Evolutionary conservation across 768 basidiomycete genomes (phyloP).

Genomic region (Kwoniella sp.): DNA sequence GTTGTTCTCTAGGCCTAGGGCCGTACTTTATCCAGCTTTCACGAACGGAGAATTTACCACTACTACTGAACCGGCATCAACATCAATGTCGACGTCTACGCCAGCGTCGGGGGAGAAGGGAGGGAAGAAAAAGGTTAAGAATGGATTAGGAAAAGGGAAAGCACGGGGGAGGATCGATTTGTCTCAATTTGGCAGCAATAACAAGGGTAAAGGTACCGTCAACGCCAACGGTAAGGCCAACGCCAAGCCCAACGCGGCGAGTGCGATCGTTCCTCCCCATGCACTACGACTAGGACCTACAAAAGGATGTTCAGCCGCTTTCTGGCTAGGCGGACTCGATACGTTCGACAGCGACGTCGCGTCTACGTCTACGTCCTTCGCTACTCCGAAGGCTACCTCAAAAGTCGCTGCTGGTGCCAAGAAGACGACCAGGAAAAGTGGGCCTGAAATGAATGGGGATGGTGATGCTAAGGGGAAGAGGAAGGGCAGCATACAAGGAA

Average conservation of each 20-base stretch:
- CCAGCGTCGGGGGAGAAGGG: not conserved
- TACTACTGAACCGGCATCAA: not conserved
- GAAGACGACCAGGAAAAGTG: not conserved
- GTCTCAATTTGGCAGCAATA: not conserved
- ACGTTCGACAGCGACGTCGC: not conserved
- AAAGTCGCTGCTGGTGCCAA: not conserved
- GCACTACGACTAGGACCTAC: not conserved
- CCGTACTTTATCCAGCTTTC: not conserved
- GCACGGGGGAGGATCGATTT: not conserved
- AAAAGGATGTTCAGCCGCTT: conserved; percentile 11
- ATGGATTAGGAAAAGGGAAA: not conserved
- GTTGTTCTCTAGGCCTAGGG: not conserved
- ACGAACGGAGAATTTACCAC: not conserved
- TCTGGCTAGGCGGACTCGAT: conserved; percentile 11
- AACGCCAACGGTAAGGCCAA: too few relatives aligned
- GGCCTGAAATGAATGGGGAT: not conserved
- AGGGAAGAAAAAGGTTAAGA: not conserved
- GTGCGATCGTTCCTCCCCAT: not conserved
- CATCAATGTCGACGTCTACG: not conserved
- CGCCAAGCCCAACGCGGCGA: not conserved
- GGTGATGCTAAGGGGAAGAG: not conserved
- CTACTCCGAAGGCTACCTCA: too few relatives aligned
- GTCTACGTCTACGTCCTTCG: too few relatives aligned
- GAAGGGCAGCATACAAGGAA: not conserved
- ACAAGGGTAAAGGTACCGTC: not conserved